Conservation (phyloP, 2,329 filamentous ascomycete genomes). For the Xylaria sp. region DNA sequence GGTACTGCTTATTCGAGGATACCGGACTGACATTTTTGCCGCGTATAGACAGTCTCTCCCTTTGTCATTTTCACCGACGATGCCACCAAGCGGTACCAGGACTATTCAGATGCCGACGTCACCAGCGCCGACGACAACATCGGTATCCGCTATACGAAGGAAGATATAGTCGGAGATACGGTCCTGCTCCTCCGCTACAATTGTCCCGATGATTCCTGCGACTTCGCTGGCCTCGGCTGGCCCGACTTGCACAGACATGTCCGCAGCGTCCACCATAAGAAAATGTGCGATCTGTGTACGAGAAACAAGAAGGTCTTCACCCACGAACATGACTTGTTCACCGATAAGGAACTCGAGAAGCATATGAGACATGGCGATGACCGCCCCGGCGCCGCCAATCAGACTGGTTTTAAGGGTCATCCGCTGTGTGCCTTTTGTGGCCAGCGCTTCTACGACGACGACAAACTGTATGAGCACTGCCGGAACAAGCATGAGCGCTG, state of each 20-base stretch:
- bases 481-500: constrained; percentile 93
- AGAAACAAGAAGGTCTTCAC: constrained; percentile 98
- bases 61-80: constrained; percentile 94
- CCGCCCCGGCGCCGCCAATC: constrained; percentile 82
- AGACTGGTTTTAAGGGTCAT: constrained; percentile 95
- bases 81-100: constrained; percentile 77
- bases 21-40: no score
- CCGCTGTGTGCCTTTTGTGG: constrained; percentile 93
- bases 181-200: constrained; percentile 89
- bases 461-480: constrained; percentile 93
- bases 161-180: constrained; percentile 89
- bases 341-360: constrained; percentile 74
- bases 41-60: constrained; percentile 60
- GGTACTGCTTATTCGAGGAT: constrained; percentile 5
- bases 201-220: constrained; percentile 79
- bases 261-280: constrained; percentile 77
- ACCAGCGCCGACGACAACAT: constrained; percentile 80
- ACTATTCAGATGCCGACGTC: constrained; percentile 76
- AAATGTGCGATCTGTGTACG: constrained; percentile 56
- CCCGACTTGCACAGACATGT: constrained; percentile 82
- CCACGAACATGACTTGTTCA: constrained; percentile 94
- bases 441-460: constrained; percentile 90
- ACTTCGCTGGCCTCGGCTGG: constrained; percentile 74
- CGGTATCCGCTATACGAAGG: constrained; percentile 87
- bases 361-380: constrained; percentile 94